Evolutionary conservation across 2,329 filamentous ascomycete species (phyloP).

Genomic region (Colletotrichum cereale): DNA sequence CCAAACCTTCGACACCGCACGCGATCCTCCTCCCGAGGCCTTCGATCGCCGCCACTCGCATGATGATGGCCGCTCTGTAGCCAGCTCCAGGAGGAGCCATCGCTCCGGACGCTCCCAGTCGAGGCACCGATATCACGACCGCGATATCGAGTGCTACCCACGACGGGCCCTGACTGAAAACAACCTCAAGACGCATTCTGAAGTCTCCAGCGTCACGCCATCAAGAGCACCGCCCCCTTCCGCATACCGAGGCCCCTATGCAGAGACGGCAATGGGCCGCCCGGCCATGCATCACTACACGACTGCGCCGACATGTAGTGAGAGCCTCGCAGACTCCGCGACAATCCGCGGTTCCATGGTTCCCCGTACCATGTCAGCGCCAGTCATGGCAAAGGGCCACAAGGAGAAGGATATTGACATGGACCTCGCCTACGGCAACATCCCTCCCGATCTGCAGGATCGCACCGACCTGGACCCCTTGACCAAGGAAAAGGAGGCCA

Average conservation of each 20-base stretch:
- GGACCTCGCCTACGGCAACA: slow-evolving; percentile 89
- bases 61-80: slow-evolving; percentile 50
- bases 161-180: slow-evolving; percentile 61
- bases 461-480: slow-evolving; percentile 61
- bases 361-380: slow-evolving; percentile 56
- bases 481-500: slow-evolving; percentile 64
- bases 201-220: slow-evolving; percentile 63
- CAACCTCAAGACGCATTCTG: slow-evolving; percentile 67
- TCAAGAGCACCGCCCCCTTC: slow-evolving; percentile 55
- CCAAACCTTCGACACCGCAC: slow-evolving; percentile 64
- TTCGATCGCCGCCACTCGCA: slow-evolving; percentile 47
- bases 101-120: slow-evolving; percentile 53
- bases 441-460: slow-evolving; percentile 75
- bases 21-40: slow-evolving; percentile 41
- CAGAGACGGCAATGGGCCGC: slow-evolving; percentile 56
- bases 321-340: slow-evolving; percentile 37
- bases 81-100: slow-evolving; percentile 59
- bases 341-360: slow-evolving; percentile 45
- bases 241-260: slow-evolving; percentile 54
- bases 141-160: slow-evolving; percentile 34
- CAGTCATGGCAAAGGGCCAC: slow-evolving; percentile 48
- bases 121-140: slow-evolving; percentile 47
- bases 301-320: slow-evolving; percentile 46
- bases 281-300: slow-evolving; percentile 40
- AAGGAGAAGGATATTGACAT: slow-evolving; percentile 78